phyloP scores from a whole-genome alignment of 441 rosid genomes.

The Corymbia calophylla region DNA sequence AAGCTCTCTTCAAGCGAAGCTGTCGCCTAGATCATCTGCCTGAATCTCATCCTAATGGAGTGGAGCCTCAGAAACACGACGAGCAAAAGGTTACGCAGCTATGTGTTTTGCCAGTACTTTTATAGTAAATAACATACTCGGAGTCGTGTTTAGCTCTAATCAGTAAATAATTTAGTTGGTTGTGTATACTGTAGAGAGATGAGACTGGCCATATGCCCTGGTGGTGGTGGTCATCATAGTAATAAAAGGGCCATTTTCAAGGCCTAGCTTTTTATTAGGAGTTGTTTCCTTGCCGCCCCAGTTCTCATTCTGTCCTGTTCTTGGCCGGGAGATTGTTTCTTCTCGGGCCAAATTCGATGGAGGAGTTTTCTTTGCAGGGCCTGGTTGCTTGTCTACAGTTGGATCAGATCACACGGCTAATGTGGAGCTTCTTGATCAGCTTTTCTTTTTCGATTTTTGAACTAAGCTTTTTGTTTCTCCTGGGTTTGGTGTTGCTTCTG shows the following conservation, averaged over 20 bases:
- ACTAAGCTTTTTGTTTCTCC: background rate
- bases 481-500: background rate
- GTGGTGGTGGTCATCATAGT: background rate
- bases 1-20: slow-evolving; percentile 37
- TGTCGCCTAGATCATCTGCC: slow-evolving; percentile 33
- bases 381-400: background rate
- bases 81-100: background rate
- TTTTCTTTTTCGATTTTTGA: background rate
- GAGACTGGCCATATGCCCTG: background rate
- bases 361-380: background rate
- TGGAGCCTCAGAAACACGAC: background rate
- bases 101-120: background rate
- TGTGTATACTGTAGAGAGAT: background rate
- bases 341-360: background rate
- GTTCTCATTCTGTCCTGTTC: background rate
- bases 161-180: background rate
- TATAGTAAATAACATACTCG: background rate
- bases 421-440: background rate
- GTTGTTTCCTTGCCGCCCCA: background rate
- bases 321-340: background rate
- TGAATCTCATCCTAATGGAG: background rate
- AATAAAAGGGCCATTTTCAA: background rate
- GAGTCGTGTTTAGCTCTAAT: background rate
- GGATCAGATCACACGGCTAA: background rate
- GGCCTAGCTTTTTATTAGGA: background rate